Evolutionary conservation across 73 alveolate genomes (phyloP), one percentile per base, ranked within the genome.

Genomic region (Paramecium biaurelia): DNA sequence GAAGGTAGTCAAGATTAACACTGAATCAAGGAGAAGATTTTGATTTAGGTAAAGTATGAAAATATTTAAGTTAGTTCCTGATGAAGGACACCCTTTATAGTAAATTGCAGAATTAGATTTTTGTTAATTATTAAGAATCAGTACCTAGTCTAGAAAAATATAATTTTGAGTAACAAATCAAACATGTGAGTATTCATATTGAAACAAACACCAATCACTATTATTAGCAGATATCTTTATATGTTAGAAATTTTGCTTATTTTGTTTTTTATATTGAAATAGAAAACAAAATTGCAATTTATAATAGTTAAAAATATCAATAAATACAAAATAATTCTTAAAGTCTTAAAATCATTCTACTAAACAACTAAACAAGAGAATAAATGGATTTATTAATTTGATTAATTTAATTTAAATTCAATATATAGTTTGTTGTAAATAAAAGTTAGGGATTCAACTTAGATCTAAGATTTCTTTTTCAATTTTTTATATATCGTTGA

Each of bases 121-220:
- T 79, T 79, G 90, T 47, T 79, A 79, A 34, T 79, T 79, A 79
- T 24, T 79, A 34, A 38, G 90, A 34, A 79, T 10, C 7, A 72
- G 86, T 72, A 35, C 63, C 15, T 26, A 63, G 28, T 26, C 28
- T 23, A 63, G 84, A 30, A 63, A 63, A 63, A 6, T 63, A 63
- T 63, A 15, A 38, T 38, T 32, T 58, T 58, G 32, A 28, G 18
- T 47, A 47, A 12, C 6, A 47, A 14, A 47, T 47, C 8, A 47
- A 12, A 4, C 2, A 18, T 53, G 32, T 53, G 30, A 53, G 68
- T 53, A 53, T 53, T 53, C 28, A 53, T 53, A 53, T n/a, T 53
- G 68, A 53, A 15, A n/a, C 26, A 53, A 53, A 12, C 24, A 15
- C 6, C 23, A 47, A 53, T 53, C 14, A 53, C 30, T 53, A 53